These are phyloP conservation scores for Tylopilus intermedius DNA, from an alignment of 768 basidiomycete species.

Conservation along the genomic window DNA sequence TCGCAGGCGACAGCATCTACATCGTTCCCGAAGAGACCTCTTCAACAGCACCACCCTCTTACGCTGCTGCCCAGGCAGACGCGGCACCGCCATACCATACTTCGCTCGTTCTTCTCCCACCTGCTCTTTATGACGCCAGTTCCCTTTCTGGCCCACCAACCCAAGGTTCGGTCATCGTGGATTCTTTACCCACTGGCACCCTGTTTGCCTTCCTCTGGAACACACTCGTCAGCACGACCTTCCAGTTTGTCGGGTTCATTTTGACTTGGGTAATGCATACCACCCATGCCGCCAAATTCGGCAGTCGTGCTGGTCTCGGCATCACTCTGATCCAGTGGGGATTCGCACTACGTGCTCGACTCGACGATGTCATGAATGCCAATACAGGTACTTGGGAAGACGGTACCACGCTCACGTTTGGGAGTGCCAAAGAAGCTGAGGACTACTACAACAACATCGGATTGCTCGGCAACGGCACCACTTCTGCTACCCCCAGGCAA, in stretches of 20 bases:
- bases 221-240: constrained; percentile 87
- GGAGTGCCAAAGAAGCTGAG: constrained; percentile 42
- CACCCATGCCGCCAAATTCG: constrained; percentile 88
- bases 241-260: constrained; percentile 93
- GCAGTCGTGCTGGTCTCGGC: constrained; percentile 92
- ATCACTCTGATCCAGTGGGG: constrained; percentile 96
- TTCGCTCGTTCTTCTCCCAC: constrained; percentile 89
- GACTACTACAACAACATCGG: constrained; percentile 35
- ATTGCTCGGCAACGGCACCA: constrained; percentile 24
- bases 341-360: constrained; percentile 61
- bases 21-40: constrained; percentile 79
- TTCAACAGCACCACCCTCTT: constrained; percentile 86
- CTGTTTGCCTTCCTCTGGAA: constrained; percentile 90
- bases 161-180: constrained; percentile 80
- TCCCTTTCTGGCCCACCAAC: constrained; percentile 37
- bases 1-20: constrained; percentile 62
- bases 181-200: constrained; percentile 77
- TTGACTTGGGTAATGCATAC: constrained; percentile 92
- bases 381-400: constrained; percentile 30
- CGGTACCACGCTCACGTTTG: constrained; percentile 35
- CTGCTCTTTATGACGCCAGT: constrained; percentile 32
- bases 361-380: constrained; percentile 39
- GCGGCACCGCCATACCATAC: constrained; percentile 99
- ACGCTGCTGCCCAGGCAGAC: constrained; percentile 87
- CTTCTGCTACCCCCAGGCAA: constrained; percentile 14